phyloP scores from a whole-genome alignment of 2,329 filamentous ascomycete genomes.

The Metarhizium humberi region DNA sequence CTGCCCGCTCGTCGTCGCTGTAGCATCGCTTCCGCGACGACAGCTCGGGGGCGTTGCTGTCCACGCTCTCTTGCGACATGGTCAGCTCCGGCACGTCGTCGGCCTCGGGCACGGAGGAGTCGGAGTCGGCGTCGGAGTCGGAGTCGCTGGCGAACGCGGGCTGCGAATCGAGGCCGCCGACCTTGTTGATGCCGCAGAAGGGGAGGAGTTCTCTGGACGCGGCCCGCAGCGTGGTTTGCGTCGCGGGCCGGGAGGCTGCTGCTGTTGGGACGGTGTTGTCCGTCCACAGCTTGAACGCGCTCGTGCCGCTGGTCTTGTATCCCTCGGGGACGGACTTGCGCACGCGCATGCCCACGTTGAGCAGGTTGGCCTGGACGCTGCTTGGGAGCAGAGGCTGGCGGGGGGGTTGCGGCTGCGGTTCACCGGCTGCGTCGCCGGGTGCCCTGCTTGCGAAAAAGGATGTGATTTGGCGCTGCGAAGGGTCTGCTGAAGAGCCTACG shows the following conservation, averaged over 20 bases:
- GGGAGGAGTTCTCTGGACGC: slow-evolving; percentile 57
- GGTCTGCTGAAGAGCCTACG: slow-evolving; percentile 48
- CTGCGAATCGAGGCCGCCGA: slow-evolving; percentile 59
- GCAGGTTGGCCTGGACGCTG: slow-evolving; percentile 68
- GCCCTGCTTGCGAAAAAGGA: slow-evolving; percentile 44
- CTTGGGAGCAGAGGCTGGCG: slow-evolving; percentile 46
- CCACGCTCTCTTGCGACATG: slow-evolving; percentile 46
- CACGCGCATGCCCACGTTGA: slow-evolving; percentile 88
- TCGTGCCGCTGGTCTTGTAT: slow-evolving; percentile 63
- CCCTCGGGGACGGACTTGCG: slow-evolving; percentile 90
- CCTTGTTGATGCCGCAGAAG: slow-evolving; percentile 71
- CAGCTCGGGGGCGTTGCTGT: slow-evolving; percentile 21
- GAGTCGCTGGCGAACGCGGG: slow-evolving; percentile 25
- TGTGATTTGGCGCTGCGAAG: slow-evolving; percentile 53
- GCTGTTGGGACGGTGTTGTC: slow-evolving; percentile 16
- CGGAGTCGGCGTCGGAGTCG: slow-evolving; percentile 15
- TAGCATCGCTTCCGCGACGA: slow-evolving; percentile 39
- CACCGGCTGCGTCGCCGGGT: slow-evolving; percentile 25
- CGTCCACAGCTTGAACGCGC: slow-evolving; percentile 42
- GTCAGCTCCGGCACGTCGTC: slow-evolving; percentile 39
- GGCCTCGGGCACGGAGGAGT: slow-evolving; percentile 17
- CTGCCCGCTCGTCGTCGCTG: slow-evolving; percentile 31
- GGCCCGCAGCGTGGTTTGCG: slow-evolving; percentile 12
- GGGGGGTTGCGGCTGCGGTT: slow-evolving; percentile 10
- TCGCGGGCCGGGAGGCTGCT: neutral